A percentile compares a stretch with the other conserved stretches of the same genome.
Conservation (phyloP, 768 basidiomycete species). For the Kwoniella dejecticola region DNA sequence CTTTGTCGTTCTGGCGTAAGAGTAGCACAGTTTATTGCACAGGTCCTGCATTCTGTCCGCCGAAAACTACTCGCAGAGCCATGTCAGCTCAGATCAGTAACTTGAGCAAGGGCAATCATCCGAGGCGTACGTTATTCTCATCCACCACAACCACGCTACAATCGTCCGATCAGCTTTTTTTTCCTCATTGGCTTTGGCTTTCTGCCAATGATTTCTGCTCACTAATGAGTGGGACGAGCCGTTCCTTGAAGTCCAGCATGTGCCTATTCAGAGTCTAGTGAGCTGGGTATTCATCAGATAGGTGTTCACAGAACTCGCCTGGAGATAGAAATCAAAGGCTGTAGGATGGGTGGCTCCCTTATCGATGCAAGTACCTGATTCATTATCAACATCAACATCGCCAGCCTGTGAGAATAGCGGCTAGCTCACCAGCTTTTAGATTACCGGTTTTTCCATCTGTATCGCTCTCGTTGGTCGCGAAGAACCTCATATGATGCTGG, state of each 20-base stretch:
- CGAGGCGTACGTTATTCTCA: conserved; percentile 32
- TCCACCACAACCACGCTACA: conserved; percentile 28
- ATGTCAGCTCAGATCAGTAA: background rate
- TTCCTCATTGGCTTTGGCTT: too few relatives aligned
- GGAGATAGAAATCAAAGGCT: conserved; percentile 53
- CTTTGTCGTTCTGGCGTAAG: conserved; percentile 35
- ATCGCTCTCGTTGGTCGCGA: conserved; percentile 33
- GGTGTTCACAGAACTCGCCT: conserved; percentile 10
- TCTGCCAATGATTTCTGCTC: too few relatives aligned
- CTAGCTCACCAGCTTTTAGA: conserved; percentile 22
- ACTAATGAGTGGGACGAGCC: conserved; percentile 53
- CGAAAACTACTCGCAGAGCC: conserved; percentile 24
- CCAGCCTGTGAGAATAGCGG: too few relatives aligned
- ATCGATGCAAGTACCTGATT: conserved; percentile 45
- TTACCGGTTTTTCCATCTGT: conserved; percentile 45
- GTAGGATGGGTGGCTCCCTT: conserved; percentile 46
- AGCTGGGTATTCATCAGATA: background rate
- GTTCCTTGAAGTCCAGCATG: conserved; percentile 53
- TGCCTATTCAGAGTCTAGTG: conserved; percentile 15
- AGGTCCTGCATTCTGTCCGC: conserved; percentile 38
- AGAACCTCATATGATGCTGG: conserved; percentile 52
- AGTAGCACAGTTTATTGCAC: conserved; percentile 36
- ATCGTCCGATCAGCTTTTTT: background rate
- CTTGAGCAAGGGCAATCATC: background rate
- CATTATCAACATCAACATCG: too few relatives aligned